Base-by-base conservation (phyloP, 257 asterid genomes). In the Nicotiana noctiflora region DNA sequence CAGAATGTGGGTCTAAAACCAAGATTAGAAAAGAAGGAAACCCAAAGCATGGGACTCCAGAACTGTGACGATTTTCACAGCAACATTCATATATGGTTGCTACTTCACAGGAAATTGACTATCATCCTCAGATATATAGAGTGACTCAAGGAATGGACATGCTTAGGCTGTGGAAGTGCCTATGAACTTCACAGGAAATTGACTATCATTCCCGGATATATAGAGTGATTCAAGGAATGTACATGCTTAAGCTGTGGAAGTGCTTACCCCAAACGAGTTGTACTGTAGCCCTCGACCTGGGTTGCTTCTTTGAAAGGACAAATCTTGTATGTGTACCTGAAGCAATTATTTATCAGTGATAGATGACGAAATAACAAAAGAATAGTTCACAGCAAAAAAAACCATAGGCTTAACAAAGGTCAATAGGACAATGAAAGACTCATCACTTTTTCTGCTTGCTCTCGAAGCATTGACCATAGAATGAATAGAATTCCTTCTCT, bases 301-400 rank as follows among this genome's bases (percentile, higher is more conserved):
- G 94, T 88, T 80, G 99, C 97, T 92, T 96, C 92, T 86, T 94
- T 94, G 86, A 83, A 96, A 52, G 99, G 97, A 78, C 99, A 96
- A 81, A 96, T 84, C 82, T 91, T 96, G 94, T 96, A 96, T 49
- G 89, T 91, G 83, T 96, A 96, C 92, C 99, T 96, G 85, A 84
- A 87, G 83, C 84, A 86, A 80, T 85, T 78, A 67, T 49, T 37
- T 68, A 32, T 55, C 81, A 81, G 57, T 29, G 40, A 70, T 55
- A 57, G 81, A 4, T 68, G 61, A 65, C 77, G 74, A 5, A 85
- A 40, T 80, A 70, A 81, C 29, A 79, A 56, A 82, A 68, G 67
- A 75, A 62, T 81, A 56, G 53, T 82, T 15, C 68, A 13, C 25
- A 74, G 27, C 27, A 29, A 29, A 79, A 49, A 72, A 29, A 44